These are phyloP conservation scores for Stereocaulon alpinum DNA, from an alignment of 495 filamentous ascomycete species.

Conservation along the genomic window DNA sequence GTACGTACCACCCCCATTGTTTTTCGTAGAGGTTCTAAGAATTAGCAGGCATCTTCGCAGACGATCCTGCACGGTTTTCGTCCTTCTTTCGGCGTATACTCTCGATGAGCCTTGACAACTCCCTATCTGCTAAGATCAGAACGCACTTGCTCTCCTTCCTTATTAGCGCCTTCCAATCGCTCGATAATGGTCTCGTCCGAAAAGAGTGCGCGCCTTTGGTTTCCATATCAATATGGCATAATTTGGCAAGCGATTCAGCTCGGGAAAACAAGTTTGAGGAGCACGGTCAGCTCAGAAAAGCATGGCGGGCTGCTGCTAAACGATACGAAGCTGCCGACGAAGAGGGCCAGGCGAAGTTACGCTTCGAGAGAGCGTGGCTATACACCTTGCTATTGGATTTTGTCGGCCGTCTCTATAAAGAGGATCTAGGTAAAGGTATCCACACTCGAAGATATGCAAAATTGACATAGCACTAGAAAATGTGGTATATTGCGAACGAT, in stretches of 20 bases:
- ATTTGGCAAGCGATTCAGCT: conserved; percentile 61
- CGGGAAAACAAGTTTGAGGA: conserved; percentile 60
- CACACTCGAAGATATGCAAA: background rate
- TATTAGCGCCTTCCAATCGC: conserved; percentile 84
- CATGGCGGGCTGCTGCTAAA: conserved; percentile 81
- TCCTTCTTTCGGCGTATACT: conserved; percentile 81
- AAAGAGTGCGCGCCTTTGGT: conserved; percentile 96
- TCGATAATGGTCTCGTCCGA: conserved; percentile 78
- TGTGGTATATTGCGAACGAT: conserved; percentile 79
- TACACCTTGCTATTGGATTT: conserved; percentile 82
- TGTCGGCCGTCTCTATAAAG: conserved; percentile 56
- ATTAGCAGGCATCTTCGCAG: conserved; percentile 56
- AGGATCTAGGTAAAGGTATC: conserved; percentile 28
- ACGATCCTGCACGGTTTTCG: conserved; percentile 75
- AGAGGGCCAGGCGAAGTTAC: conserved; percentile 59
- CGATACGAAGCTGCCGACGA: conserved; percentile 84
- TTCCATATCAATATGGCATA: conserved; percentile 91
- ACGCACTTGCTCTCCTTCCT: conserved; percentile 77
- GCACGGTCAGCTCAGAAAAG: conserved; percentile 62
- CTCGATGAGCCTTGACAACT: conserved; percentile 75
- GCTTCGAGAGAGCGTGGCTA: conserved; percentile 91
- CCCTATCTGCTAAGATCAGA: conserved; percentile 58
- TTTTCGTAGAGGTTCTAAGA: background rate
- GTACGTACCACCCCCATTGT: conserved; percentile 32
- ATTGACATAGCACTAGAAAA: conserved; percentile 40